Base-by-base conservation (phyloP, 371 early-diverging fungal species). In the Quaeritorhiza haematococci region DNA sequence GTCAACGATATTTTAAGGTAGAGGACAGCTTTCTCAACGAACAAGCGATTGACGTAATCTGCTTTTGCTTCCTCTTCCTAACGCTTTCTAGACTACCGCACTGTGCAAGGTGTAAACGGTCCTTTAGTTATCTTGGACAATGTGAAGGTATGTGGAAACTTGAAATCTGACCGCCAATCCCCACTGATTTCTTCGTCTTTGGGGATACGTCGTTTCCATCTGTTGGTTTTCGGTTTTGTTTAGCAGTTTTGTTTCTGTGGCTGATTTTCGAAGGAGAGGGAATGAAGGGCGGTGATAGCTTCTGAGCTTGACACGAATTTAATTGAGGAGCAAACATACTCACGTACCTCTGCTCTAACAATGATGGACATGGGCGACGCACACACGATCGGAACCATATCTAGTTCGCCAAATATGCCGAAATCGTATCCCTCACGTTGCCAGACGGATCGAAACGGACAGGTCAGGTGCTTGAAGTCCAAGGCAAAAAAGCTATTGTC, bases 61-160 rank as follows among this genome's bases (percentile, higher is more conserved):
- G 2, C 7, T 21, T n/a, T 19, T 26, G 33, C 24, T 33, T 29
- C 6, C 2, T 10, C n/a, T 24, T 51, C 46, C 19, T 24, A 29
- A 19, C 33, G 30, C 6, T 49, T 3, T 46, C 32, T 75, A 94
- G 97, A 96, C 69, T 99, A 99, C 76, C 85, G 96, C 55, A 99
- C 98, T 42, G 98, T 99, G 30, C 82, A 94, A 32, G 98, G 99
- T 71, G 98, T 99, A 47, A 99, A 99, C 74, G 99, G 99, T 34
- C 99, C 99, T 34, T 80, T 99, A 66, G 98, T 99, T 44, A 96
- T 99, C 75, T 80, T 99, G 58, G 99, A 99, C 71, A 93, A 98
- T 71, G 94, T 99, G 71, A 95, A 95, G 84, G 90, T 90, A 78
- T 45, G 46, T 47, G 10, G 10, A 13, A 10, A 15, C 10, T 21